These are phyloP conservation scores for Paxillus ammoniavirescens DNA, from an alignment of 768 basidiomycete genomes.

Conservation along the genomic window DNA sequence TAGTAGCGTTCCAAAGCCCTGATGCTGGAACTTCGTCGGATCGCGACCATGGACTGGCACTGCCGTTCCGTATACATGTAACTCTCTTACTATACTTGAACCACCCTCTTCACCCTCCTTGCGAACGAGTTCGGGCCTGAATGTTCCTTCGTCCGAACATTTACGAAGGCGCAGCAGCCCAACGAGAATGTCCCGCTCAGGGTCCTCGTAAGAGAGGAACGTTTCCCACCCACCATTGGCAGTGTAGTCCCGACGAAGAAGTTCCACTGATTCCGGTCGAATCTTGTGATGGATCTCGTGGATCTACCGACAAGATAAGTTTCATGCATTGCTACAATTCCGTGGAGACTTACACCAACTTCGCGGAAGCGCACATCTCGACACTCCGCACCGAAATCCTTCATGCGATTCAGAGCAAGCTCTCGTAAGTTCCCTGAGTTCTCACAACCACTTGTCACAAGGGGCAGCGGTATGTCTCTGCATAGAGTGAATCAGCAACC, in stretches of 20 bases:
- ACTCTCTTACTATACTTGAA: conserved; percentile 89
- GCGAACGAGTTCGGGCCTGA: conserved; percentile 85
- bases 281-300: conserved; percentile 99
- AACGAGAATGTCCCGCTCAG: conserved; percentile 93
- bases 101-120: conserved; percentile 71
- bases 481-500: neutral
- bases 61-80: conserved; percentile 98
- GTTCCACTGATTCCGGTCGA: conserved; percentile 91
- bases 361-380: conserved; percentile 97
- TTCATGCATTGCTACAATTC: neutral
- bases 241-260: conserved; percentile 91
- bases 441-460: conserved; percentile 96
- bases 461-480: conserved; percentile 95
- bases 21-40: conserved; percentile 96
- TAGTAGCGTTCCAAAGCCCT: conserved; percentile 94
- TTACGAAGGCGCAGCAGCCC: conserved; percentile 90
- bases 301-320: conserved; percentile 50
- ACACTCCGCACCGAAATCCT: conserved; percentile 97
- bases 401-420: conserved; percentile 95
- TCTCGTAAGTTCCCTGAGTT: conserved; percentile 97
- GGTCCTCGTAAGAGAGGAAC: conserved; percentile 98
- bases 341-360: conserved; percentile 73
- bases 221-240: conserved; percentile 99
- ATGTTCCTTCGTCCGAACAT: conserved; percentile 96
- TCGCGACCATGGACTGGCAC: conserved; percentile 96